A percentile compares a stretch with the other conserved stretches of the same genome.
Evolutionary conservation across 2,329 filamentous ascomycete genomes (phyloP).

Genomic region (Ophiognomonia clavigignenti-juglandacearum): DNA sequence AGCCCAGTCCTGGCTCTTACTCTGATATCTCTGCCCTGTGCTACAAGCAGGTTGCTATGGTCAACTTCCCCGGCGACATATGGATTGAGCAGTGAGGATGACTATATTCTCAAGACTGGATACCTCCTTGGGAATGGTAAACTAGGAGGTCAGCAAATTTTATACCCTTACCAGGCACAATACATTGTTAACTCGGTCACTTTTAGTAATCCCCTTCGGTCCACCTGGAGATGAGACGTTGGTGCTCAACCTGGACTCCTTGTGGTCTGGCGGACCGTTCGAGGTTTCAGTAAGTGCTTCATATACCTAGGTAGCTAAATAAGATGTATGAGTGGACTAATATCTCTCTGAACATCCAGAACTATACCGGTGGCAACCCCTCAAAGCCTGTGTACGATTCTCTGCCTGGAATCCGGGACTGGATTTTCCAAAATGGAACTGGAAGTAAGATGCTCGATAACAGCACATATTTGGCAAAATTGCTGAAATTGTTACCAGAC

Average conservation of each 20-base stretch:
- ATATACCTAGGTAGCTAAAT: conserved; percentile 8
- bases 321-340: background rate
- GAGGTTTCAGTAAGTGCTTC: conserved; percentile 21
- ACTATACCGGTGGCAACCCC: conserved; percentile 44
- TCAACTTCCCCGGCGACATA: conserved; percentile 9
- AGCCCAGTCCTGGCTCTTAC: too few relatives aligned
- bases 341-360: too few relatives aligned
- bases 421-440: conserved; percentile 43
- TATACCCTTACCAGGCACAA: background rate
- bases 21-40: background rate
- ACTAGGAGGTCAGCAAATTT: conserved; percentile 31
- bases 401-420: conserved; percentile 37
- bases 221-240: conserved; percentile 36
- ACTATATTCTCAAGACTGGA: conserved; percentile 26
- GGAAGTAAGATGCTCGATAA: conserved; percentile 31
- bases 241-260: conserved; percentile 41
- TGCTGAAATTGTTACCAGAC: conserved; percentile 20
- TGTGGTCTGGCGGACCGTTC: conserved; percentile 48
- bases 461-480: too few relatives aligned
- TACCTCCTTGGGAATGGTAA: conserved; percentile 46
- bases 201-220: conserved; percentile 40
- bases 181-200: too few relatives aligned
- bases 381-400: conserved; percentile 25
- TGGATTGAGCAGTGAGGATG: conserved; percentile 4
- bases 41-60: conserved; percentile 5